Evolutionary conservation across 441 rosid genomes (phyloP).

Genomic region (Adansonia rubrostipa): DNA sequence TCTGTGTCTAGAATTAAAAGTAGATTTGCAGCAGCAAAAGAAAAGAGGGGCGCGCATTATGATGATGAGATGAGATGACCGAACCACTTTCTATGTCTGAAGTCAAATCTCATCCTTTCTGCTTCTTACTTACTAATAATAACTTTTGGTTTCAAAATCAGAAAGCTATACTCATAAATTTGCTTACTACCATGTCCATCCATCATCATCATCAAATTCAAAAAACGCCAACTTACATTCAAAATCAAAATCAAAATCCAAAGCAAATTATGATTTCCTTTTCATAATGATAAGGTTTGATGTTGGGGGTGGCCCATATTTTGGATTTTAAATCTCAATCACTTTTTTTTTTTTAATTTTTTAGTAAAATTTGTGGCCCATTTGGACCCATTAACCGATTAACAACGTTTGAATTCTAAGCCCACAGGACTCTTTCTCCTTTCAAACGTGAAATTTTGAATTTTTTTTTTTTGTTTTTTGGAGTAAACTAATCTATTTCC

Average conservation of each 20-base stretch:
- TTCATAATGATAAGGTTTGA: not conserved
- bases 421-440: no score
- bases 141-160: no score
- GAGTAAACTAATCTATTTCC: not conserved
- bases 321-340: not conserved
- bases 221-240: not conserved
- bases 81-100: no score
- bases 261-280: not conserved
- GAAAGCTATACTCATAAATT: no score
- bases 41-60: no score
- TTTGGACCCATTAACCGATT: not conserved
- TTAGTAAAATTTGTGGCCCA: conserved; percentile 5
- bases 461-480: not conserved
- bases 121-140: no score
- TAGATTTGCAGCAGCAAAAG: no score
- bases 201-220: no score
- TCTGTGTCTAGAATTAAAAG: no score
- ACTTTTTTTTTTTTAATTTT: not conserved
- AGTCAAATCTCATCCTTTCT: no score
- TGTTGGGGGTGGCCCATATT: not conserved
- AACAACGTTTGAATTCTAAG: not conserved
- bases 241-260: not conserved
- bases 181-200: no score
- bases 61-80: no score
- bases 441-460: not conserved